phyloP scores from a whole-genome alignment of 768 basidiomycete genomes.

The Kwoniella dejecticola region DNA sequence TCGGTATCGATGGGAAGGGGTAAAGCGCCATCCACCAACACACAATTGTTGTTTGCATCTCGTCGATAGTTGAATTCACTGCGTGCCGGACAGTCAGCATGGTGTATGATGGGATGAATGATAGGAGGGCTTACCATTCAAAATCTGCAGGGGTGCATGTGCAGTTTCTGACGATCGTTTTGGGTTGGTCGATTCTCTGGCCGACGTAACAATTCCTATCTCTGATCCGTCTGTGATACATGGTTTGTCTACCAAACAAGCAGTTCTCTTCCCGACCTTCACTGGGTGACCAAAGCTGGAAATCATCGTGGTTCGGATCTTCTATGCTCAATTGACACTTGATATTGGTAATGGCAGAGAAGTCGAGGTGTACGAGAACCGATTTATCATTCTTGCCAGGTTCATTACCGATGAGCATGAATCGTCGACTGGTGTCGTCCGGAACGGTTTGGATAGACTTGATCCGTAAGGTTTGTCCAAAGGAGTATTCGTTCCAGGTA shows the following conservation, averaged over 20 bases:
- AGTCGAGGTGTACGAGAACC: slow-evolving; percentile 85
- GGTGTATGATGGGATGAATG: neutral
- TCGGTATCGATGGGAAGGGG: slow-evolving; percentile 60
- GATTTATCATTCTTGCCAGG: slow-evolving; percentile 59
- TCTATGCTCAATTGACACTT: slow-evolving; percentile 71
- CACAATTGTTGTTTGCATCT: slow-evolving; percentile 70
- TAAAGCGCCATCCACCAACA: slow-evolving; percentile 69
- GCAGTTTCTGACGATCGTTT: slow-evolving; percentile 69
- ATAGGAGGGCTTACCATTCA: slow-evolving; percentile 72
- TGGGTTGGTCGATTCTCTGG: slow-evolving; percentile 62
- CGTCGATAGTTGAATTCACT: slow-evolving; percentile 93
- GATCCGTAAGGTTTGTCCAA: slow-evolving; percentile 75
- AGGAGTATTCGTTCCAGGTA: slow-evolving; percentile 84
- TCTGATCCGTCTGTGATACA: slow-evolving; percentile 86
- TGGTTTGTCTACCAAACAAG: slow-evolving; percentile 86
- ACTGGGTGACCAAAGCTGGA: slow-evolving; percentile 95
- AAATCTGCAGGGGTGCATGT: slow-evolving; percentile 75
- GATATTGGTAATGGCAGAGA: slow-evolving; percentile 70
- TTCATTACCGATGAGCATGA: slow-evolving; percentile 76
- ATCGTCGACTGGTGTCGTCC: slow-evolving; percentile 83
- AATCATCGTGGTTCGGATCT: slow-evolving; percentile 82
- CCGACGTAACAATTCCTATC: slow-evolving; percentile 83
- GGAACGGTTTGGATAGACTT: slow-evolving; percentile 81
- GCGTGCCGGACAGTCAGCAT: slow-evolving; percentile 15
- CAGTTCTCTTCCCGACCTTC: slow-evolving; percentile 84